Percentiles rank a stretch among this genome's conserved stretches.
phyloP scores from a whole-genome alignment of 2,329 filamentous ascomycete species.

The Nigrospora oryzae region DNA sequence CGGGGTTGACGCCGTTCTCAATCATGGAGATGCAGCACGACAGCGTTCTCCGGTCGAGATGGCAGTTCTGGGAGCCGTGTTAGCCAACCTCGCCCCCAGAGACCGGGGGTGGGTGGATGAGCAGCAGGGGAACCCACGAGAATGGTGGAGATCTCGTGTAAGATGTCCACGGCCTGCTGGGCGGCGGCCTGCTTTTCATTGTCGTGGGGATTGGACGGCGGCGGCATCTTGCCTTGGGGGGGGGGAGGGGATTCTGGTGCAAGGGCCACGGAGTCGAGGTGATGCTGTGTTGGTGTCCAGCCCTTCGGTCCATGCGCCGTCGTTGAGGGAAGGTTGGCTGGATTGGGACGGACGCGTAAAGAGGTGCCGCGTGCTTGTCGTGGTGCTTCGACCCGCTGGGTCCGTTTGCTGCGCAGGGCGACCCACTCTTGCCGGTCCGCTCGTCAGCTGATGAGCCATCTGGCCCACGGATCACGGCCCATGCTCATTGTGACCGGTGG shows the following conservation, averaged over 20 bases:
- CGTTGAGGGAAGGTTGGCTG: no score
- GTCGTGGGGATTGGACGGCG: slow-evolving; percentile 23
- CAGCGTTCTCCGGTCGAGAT: slow-evolving; percentile 81
- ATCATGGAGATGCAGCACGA: slow-evolving; percentile 96
- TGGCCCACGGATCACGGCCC: no score
- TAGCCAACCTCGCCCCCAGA: neutral
- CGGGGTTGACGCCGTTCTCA: slow-evolving; percentile 93
- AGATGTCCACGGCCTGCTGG: slow-evolving; percentile 74
- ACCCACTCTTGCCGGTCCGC: no score
- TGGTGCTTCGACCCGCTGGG: no score
- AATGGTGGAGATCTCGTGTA: slow-evolving; percentile 80
- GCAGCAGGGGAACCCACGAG: slow-evolving; percentile 50
- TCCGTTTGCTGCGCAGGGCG: no score
- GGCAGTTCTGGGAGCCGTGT: slow-evolving; percentile 62
- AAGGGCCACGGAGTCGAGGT: neutral
- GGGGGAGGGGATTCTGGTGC: neutral
- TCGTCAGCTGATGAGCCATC: no score
- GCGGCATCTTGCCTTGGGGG: slow-evolving; percentile 24
- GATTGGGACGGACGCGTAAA: no score
- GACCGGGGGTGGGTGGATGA: neutral
- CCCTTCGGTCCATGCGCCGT: no score
- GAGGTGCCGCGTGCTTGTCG: no score
- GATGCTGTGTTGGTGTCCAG: neutral
- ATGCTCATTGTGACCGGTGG: no score
- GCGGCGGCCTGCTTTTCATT: slow-evolving; percentile 66